Conservation (phyloP, 768 basidiomycete species). For the Cyathus striatus region DNA sequence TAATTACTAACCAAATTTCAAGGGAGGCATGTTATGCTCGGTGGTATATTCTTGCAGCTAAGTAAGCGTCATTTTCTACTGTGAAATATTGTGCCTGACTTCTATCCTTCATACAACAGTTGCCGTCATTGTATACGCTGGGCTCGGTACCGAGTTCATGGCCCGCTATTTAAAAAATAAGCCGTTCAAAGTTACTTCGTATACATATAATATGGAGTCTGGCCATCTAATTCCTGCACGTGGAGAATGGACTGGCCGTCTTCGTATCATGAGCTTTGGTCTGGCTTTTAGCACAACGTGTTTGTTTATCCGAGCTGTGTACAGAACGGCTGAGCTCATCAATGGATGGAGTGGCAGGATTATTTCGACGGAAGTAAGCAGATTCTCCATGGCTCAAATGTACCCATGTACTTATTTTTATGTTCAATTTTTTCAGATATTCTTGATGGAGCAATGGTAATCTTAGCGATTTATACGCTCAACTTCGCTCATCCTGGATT, state of each 20-base stretch:
- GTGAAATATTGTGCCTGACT: no score
- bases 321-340: conserved; percentile 35
- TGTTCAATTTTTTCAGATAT: conserved; percentile 27
- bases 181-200: conserved; percentile 12
- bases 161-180: conserved; percentile 27
- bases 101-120: no score
- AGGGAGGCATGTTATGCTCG: conserved; percentile 49
- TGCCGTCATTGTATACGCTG: conserved; percentile 34
- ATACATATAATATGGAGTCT: not conserved
- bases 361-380: no score
- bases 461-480: conserved; percentile 36
- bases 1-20: conserved; percentile 12
- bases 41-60: conserved; percentile 48
- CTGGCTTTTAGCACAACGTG: not conserved
- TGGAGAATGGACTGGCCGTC: not conserved
- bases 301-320: conserved; percentile 24
- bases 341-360: conserved; percentile 37
- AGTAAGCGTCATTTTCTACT: no score
- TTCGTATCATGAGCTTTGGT: not conserved
- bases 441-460: conserved; percentile 42
- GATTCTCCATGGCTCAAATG: no score
- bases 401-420: conserved; percentile 23
- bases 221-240: no score
- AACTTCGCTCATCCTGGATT: conserved; percentile 41
- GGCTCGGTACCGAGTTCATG: conserved; percentile 40